These are phyloP conservation scores for Exophiala viscosa DNA, from an alignment of 2,329 filamentous ascomycete species.

Conservation along the genomic window DNA sequence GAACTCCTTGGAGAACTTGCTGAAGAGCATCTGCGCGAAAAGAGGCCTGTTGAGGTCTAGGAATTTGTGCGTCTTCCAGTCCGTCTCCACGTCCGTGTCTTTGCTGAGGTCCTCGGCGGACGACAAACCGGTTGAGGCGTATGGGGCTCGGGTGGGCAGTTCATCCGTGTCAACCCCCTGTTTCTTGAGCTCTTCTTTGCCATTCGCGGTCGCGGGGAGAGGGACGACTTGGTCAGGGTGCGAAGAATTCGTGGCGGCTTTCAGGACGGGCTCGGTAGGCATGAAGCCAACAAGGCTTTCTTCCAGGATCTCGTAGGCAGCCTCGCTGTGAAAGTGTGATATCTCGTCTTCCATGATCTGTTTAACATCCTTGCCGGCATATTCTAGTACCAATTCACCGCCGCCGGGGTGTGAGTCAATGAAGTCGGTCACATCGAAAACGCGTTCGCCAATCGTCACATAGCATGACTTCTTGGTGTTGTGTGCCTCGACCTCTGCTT, in stretches of 20 bases:
- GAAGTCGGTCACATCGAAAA: constrained; percentile 94
- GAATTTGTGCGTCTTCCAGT: constrained; percentile 92
- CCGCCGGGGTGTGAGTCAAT: constrained; percentile 88
- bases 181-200: constrained; percentile 45
- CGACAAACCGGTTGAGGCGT: constrained; percentile 75
- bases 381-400: constrained; percentile 80
- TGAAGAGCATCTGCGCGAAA: constrained; percentile 80
- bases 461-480: constrained; percentile 82
- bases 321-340: constrained; percentile 82
- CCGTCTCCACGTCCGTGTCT: constrained; percentile 71
- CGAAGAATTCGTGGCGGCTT: constrained; percentile 47
- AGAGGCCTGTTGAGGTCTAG: constrained; percentile 82
- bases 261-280: constrained; percentile 55
- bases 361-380: constrained; percentile 80
- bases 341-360: constrained; percentile 76
- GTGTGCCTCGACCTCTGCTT: constrained; percentile 75
- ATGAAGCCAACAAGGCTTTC: constrained; percentile 83
- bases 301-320: constrained; percentile 93
- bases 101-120: constrained; percentile 79
- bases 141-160: constrained; percentile 34
- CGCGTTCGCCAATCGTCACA: constrained; percentile 82
- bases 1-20: constrained; percentile 90
- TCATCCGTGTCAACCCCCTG: constrained; percentile 45
- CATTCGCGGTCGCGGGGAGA: constrained; percentile 48
- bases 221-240: constrained; percentile 51